Evolutionary conservation across 2,329 filamentous ascomycete species (phyloP).

Genomic region (Tolypocladium amazonense): DNA sequence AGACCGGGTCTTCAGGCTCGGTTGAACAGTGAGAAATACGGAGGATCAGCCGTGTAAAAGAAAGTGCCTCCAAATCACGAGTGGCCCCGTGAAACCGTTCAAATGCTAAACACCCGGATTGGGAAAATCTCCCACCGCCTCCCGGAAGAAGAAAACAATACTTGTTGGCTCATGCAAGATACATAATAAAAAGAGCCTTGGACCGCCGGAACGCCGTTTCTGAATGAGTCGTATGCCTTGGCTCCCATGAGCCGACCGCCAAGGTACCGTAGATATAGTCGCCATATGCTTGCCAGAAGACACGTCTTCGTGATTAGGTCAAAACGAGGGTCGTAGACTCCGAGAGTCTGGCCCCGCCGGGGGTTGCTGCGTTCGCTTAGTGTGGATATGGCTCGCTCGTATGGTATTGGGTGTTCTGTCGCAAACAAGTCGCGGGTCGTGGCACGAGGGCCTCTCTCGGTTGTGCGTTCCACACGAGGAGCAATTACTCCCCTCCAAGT

Average conservation of each 20-base stretch:
- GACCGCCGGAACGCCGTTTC: background rate
- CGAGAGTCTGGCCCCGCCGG: background rate
- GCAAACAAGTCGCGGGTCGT: background rate
- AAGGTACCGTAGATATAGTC: background rate
- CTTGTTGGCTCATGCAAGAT: background rate
- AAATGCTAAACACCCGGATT: background rate
- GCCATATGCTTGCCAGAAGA: background rate
- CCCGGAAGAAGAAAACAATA: background rate
- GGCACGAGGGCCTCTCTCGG: background rate
- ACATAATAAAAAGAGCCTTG: background rate
- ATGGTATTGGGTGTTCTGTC: background rate
- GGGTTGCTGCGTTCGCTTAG: background rate
- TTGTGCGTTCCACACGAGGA: background rate
- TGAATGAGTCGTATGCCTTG: background rate
- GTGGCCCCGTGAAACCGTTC: background rate
- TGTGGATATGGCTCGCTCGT: background rate
- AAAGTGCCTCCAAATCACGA: background rate
- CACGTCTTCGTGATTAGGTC: background rate
- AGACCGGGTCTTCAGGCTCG: background rate
- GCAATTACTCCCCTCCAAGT: background rate
- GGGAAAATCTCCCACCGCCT: background rate
- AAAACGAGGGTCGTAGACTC: background rate
- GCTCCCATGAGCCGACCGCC: background rate
- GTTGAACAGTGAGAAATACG: background rate
- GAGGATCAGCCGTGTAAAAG: background rate